Evolutionary conservation across 1,284 basidiomycete species (phyloP).

Genomic region (Ceraceosorus guamensis): DNA sequence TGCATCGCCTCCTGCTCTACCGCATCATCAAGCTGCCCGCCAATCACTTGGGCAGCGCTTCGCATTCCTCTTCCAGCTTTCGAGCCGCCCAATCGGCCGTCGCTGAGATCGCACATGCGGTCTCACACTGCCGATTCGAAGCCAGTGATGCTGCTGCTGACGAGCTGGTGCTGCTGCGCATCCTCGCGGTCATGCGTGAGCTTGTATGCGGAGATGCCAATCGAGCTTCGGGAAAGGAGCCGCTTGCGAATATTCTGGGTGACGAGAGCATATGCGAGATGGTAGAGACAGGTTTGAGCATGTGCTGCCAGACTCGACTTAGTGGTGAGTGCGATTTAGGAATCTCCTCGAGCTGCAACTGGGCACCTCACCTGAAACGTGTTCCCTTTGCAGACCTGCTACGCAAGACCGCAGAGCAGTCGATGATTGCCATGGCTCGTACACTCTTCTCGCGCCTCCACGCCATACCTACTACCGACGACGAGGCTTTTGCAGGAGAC

Average conservation of each 20-base stretch:
- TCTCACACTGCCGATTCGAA: slow-evolving; percentile 96
- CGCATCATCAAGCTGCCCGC: slow-evolving; percentile 59
- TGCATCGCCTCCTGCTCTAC: slow-evolving; percentile 78
- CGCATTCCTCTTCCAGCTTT: slow-evolving; percentile 7
- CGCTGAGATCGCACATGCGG: slow-evolving; percentile 74
- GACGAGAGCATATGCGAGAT: slow-evolving; percentile 97
- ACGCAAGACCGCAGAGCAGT: slow-evolving; percentile 84
- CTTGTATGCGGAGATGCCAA: slow-evolving; percentile 57
- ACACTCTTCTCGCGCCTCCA: slow-evolving; percentile 71
- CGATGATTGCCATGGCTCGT: slow-evolving; percentile 79
- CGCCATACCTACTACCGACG: slow-evolving; percentile 50
- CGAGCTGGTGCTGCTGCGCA: slow-evolving; percentile 86
- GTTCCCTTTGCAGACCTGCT: slow-evolving; percentile 60
- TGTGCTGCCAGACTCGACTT: slow-evolving; percentile 90
- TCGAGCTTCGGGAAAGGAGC: slow-evolving; percentile 26
- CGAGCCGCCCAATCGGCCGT: slow-evolving; percentile 55
- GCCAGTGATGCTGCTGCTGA: slow-evolving; percentile 76
- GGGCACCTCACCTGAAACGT: too few relatives aligned
- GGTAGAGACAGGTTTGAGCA: slow-evolving; percentile 93
- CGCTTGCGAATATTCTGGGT: slow-evolving; percentile 48
- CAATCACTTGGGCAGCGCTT: slow-evolving; percentile 40
- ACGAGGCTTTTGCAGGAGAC: slow-evolving; percentile 35
- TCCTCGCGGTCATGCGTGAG: slow-evolving; percentile 82
- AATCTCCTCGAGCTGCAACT: neutral
- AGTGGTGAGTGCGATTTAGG: slow-evolving; percentile 60